A percentile compares a stretch with the other conserved stretches of the same genome.
These are phyloP conservation scores for Santalum album DNA, from an alignment of 164 flowering plant species.

Conservation along the genomic window DNA sequence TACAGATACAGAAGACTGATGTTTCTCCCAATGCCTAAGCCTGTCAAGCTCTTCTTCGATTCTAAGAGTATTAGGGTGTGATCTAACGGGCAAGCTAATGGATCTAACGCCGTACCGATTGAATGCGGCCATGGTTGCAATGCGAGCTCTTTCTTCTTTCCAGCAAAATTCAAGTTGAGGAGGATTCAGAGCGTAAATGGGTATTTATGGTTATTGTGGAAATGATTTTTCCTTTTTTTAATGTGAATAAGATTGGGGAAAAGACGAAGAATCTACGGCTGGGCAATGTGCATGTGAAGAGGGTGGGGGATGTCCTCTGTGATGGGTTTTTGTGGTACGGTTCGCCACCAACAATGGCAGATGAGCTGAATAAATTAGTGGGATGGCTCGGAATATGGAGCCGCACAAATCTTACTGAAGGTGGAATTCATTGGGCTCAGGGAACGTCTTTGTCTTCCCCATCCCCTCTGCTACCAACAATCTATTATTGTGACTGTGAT, in stretches of 20 bases:
- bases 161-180: not conserved
- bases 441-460: too few relatives aligned
- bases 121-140: conserved; percentile 13
- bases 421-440: too few relatives aligned
- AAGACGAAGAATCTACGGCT: not conserved
- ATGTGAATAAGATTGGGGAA: not conserved
- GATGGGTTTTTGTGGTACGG: conserved; percentile 8
- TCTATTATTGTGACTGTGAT: too few relatives aligned
- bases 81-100: conserved; percentile 31
- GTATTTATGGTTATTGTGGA: not conserved
- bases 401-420: too few relatives aligned
- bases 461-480: too few relatives aligned
- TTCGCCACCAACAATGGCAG: conserved; percentile 2
- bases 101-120: conserved; percentile 18
- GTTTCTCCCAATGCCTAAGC: conserved; percentile 10
- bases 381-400: too few relatives aligned
- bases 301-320: conserved; percentile 3
- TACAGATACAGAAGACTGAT: too few relatives aligned
- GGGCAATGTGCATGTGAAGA: conserved; percentile 8
- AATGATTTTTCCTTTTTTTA: not conserved
- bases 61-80: conserved; percentile 17
- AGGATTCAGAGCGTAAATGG: not conserved
- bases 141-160: not conserved
- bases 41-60: conserved; percentile 19
- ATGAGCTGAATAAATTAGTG: too few relatives aligned